These are phyloP conservation scores for Punctularia strigosozonata DNA, from an alignment of 768 basidiomycete species.

Conservation along the genomic window DNA sequence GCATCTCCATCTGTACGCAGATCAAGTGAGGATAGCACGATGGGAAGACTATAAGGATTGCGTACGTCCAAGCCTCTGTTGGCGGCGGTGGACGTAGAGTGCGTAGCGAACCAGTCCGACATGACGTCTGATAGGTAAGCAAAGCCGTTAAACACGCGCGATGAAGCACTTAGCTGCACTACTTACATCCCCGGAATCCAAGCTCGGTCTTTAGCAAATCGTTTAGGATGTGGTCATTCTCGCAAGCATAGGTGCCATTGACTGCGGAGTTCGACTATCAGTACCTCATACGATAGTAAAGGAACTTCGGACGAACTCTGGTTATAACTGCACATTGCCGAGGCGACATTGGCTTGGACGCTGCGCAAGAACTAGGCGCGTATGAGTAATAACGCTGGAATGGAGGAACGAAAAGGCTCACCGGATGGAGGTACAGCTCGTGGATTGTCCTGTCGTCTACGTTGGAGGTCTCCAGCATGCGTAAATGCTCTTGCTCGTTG, in stretches of 20 bases:
- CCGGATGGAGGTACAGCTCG: constrained; percentile 18
- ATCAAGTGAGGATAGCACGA: constrained; percentile 1
- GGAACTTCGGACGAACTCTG: no score
- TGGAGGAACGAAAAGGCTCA: no score
- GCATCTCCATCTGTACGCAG: constrained; percentile 53
- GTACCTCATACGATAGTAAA: no score
- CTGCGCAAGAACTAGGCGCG: constrained; percentile 45
- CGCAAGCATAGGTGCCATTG: constrained; percentile 17
- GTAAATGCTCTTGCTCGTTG: constrained; percentile 16
- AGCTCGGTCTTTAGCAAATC: constrained; percentile 27
- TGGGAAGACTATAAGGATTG: not conserved
- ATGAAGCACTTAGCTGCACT: no score
- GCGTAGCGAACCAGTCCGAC: constrained; percentile 57
- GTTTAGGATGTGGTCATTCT: constrained; percentile 17
- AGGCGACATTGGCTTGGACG: constrained; percentile 52
- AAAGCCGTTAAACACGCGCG: not conserved
- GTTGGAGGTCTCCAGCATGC: constrained; percentile 17
- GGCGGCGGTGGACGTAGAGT: constrained; percentile 39
- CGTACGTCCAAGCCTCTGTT: constrained; percentile 53
- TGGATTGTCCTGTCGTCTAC: constrained; percentile 30
- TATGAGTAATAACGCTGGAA: no score
- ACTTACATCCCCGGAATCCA: constrained; percentile 27
- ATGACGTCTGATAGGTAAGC: constrained; percentile 16
- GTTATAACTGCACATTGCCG: constrained; percentile 61
- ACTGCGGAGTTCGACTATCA: no score